Conservation (phyloP, 164 flowering plant genomes). For the Akebia trifoliata region DNA sequence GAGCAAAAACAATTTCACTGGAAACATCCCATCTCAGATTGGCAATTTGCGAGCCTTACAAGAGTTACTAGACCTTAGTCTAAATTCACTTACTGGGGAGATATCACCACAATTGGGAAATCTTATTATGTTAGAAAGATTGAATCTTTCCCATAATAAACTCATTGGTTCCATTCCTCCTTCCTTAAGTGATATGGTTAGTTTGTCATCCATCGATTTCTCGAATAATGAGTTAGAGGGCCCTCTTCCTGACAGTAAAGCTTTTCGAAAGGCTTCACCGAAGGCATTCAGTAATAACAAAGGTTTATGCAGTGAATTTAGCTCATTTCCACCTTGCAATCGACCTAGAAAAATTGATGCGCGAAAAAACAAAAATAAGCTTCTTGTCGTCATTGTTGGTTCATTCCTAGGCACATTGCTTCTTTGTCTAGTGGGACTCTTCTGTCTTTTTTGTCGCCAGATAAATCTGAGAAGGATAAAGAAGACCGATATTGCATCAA, state of each 20-base stretch:
- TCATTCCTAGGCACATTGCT: too few relatives aligned
- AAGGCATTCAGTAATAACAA: background rate
- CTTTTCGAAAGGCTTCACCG: background rate
- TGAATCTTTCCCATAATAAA: slow-evolving; percentile 3
- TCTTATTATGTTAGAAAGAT: background rate
- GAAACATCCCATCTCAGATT: background rate
- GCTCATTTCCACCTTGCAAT: background rate
- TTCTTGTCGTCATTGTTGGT: too few relatives aligned
- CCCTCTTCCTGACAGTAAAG: slow-evolving; percentile 1
- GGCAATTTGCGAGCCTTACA: background rate
- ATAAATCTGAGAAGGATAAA: too few relatives aligned
- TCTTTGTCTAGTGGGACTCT: too few relatives aligned
- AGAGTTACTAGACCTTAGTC: background rate
- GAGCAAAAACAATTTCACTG: too few relatives aligned
- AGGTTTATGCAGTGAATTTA: background rate
- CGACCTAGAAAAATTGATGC: too few relatives aligned
- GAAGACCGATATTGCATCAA: background rate
- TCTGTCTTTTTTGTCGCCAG: too few relatives aligned
- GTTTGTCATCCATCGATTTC: background rate
- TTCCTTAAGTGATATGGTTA: background rate
- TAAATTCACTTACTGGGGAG: background rate
- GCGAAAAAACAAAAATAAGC: too few relatives aligned
- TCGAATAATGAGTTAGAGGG: slow-evolving; percentile 2
- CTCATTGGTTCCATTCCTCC: background rate
- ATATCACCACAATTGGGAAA: slow-evolving; percentile 1